Evolutionary conservation across 306 rosid genomes (phyloP), one percentile per base, ranked within the genome.

Genomic region (Malus orientalis): DNA sequence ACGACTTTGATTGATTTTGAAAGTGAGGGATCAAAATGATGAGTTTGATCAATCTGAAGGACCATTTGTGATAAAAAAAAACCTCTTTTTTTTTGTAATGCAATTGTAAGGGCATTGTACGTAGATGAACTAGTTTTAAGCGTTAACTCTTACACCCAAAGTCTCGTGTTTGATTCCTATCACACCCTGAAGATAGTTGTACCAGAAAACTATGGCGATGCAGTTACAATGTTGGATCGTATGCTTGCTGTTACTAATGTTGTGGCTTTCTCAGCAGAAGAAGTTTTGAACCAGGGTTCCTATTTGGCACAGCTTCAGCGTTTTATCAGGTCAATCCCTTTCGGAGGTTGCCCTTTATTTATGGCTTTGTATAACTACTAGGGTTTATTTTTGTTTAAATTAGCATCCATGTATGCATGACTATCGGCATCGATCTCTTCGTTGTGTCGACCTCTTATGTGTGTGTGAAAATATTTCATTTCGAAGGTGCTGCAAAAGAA

Each of bases 301-400:
- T 85, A 27, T 87, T 87, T 32, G 91, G 91, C 22, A 75, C 88
- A 18, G 88, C 88, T 49, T 82, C 87, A 1, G 15, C 91, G 0
- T 47, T 88, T 29, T 87, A 87, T 58, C 87, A 82, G 79, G 88
- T 85, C 49, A 15, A 8, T 19, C 5, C 18, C 14, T 11, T 13
- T 11, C 6, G 66, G 32, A 8, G 4, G 23, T n/a, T 51, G 4
- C 19, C 2, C 7, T 16, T 6, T 51, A 7, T 13, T 15, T 2
- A 27, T 27, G 15, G 7, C 19, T 51, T 13, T 51, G 16, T 51
- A 51, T 57, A n/a, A 57, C 8, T 57, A 57, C 22, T 57, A n/a
- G n/a, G 13, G 1, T 23, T 25, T 23, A 12, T 60, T 25, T 12
- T 16, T 4, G 14, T 63, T 16, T 63, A 11, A 29, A 30, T 63